Base-by-base conservation (phyloP, 2,329 filamentous ascomycete species). In the Pyricularia pennisetigena region DNA sequence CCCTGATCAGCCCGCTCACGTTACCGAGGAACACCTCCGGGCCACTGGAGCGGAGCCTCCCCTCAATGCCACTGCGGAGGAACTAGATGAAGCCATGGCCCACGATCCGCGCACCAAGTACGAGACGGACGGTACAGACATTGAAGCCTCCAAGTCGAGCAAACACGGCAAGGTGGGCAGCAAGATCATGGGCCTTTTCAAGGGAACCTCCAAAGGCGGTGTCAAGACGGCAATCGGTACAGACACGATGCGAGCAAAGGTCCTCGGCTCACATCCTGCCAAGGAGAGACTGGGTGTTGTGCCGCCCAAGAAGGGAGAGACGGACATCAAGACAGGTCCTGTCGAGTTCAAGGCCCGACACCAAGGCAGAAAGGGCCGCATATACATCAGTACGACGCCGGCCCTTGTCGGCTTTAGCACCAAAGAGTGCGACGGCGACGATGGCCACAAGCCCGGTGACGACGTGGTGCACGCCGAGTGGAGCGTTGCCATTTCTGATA, bases 291-390 rank as follows among this genome's bases (percentile, higher is more conserved):
- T 94, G 0, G 91, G 91, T 7, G 90, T 90, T 1, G 81, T 95
- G 0, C 85, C 85, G 0, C 65, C 41, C 24, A 66, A 66, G 35
- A 82, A 80, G 9, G 73, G 78, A 30, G 74, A 81, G 3, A 76
- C 79, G 12, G 74, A 80, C 8, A 79, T 82, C 1, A 76, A 81
- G 0, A 82, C 85, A 0, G 92, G 93, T 0, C 93, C 93, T 0
- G 82, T 93, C 0, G 88, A 90, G n/a, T 96, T 95, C 79, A 88
- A 89, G 30, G 88, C 85, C 0, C 83, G 92, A 4, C 91, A 84
- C 73, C 82, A 88, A 24, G 91, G 92, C 9, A 85, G 88, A 72
- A 90, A 88, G 73, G 92, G 92, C 0, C 86, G 90, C 69, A 85
- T 88, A 0, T 93, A 91, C 73, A 87, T 95, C 70, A 87, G 85